Evolutionary conservation across 495 filamentous ascomycete species (phyloP), one percentile per base, ranked within the genome.

Genomic region (Sporormia fimetaria): DNA sequence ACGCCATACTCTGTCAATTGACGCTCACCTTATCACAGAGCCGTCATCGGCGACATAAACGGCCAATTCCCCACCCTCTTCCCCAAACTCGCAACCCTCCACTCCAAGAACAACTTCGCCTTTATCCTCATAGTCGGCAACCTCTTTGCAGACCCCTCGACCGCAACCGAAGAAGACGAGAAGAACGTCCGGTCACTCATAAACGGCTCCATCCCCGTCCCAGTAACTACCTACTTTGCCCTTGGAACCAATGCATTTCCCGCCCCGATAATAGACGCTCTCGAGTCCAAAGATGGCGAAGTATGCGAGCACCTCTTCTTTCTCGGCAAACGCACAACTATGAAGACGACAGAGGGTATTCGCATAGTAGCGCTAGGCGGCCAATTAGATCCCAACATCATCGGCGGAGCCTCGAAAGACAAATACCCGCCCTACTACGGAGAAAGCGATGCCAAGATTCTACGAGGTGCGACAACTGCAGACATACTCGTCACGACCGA

Each of bases 261-360:
- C 2, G 55, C 63, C 11, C 55, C 63, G 3, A 67, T 94, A 2
- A 56, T 83, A 20, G 74, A 84, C 51, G 79, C 71, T 56, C 73
- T 96, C 22, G 69, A 83, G 55, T 70, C 70, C 26, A 67, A 68
- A 30, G 72, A 81, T 49, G 86, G 88, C 49, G 81, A 90, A 57
- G 67, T 98, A 17, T 93, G 86, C 51, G 67, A 76, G 1, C 94
- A 96, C 49, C 70, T 98, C 3, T 84, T 80, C 62, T 92, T 77
- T 57, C 74, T 96, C 0, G 85, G 84, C 16, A 92, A 86, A 57
- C 79, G 83, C 39, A 81, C 76, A 21, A 75, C 77, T 6, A 76
- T 85, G 26, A 94, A 87, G 57, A 98, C 90, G 0, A 79, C 82
- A 15, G 86, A 94, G 38, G 90, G 90, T 8, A 69, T 98, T 16